Conservation (phyloP, 139 green algal species). For the Mychonastes homosphaera region DNA sequence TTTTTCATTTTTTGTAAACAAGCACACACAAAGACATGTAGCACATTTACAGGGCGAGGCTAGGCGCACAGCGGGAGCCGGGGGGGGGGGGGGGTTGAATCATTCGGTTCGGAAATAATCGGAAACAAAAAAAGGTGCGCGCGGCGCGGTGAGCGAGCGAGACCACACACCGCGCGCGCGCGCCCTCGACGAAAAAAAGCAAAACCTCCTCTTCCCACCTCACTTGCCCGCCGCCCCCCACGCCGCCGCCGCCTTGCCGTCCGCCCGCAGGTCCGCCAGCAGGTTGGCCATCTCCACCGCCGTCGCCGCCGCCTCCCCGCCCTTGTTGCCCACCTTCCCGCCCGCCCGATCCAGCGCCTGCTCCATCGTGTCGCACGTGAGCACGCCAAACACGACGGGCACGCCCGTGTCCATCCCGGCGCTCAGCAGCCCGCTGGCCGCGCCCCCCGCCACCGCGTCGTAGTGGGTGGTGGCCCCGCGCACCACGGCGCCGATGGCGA, state of each 20-base stretch:
- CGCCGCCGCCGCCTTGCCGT: constrained; percentile 39
- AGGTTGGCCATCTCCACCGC: constrained; percentile 81
- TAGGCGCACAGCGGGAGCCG: no score
- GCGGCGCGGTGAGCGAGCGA: neutral
- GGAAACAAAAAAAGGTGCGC: neutral
- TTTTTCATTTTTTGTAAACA: no score
- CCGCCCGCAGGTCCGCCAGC: constrained; percentile 35
- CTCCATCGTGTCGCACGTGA: constrained; percentile 90
- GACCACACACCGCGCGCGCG: neutral
- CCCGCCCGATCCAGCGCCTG: constrained; percentile 88
- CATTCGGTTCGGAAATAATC: no score
- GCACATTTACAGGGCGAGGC: no score
- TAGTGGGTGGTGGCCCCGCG: constrained; percentile 91
- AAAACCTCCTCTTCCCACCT: neutral
- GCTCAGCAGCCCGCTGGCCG: constrained; percentile 63
- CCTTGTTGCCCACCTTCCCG: constrained; percentile 96
- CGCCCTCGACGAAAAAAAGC: neutral
- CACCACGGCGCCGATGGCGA: constrained; percentile 88
- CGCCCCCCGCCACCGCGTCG: constrained; percentile 80
- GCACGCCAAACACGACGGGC: constrained; percentile 85
- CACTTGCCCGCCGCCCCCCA: constrained; percentile 8
- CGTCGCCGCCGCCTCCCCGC: constrained; percentile 73
- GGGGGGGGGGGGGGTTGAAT: no score
- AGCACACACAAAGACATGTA: no score
- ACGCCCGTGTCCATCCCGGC: constrained; percentile 48